These are phyloP conservation scores for Onygenales sp. DNA, from an alignment of 2,329 filamentous ascomycete genomes.

Conservation along the genomic window DNA sequence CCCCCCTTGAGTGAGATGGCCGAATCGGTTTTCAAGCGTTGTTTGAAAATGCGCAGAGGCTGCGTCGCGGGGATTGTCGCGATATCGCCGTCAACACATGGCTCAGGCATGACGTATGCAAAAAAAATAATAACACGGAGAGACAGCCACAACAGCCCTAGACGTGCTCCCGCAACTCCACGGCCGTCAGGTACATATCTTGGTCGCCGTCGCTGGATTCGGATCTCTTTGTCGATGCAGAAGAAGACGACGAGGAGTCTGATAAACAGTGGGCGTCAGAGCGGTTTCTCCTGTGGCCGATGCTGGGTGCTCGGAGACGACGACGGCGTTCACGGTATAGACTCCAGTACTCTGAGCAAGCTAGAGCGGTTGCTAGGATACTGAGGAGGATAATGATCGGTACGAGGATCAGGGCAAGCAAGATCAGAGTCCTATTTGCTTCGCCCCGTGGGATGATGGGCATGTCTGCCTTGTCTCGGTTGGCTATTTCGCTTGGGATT, in stretches of 20 bases:
- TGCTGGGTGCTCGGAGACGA: constrained; percentile 17
- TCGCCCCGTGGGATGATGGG: constrained; percentile 2
- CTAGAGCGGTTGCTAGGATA: constrained; percentile 28
- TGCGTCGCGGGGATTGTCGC: constrained; percentile 23
- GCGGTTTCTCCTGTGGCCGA: constrained; percentile 18
- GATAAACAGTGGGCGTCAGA: constrained; percentile 16
- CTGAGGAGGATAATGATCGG: constrained; percentile 37
- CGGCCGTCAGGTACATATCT: constrained; percentile 17
- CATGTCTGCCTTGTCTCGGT: background rate
- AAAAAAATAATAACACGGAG: constrained; percentile 2
- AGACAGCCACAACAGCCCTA: constrained; percentile 2
- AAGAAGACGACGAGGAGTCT: constrained; percentile 18
- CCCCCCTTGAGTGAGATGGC: constrained; percentile 5
- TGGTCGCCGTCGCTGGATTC: constrained; percentile 19
- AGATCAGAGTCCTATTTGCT: constrained; percentile 18
- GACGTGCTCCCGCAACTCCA: constrained; percentile 12
- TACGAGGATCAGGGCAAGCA: constrained; percentile 38
- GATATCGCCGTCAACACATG: constrained; percentile 1
- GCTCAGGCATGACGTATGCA: background rate
- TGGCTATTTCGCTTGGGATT: background rate
- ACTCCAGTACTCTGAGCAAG: constrained; percentile 28
- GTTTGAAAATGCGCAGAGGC: constrained; percentile 45
- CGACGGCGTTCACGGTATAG: constrained; percentile 12
- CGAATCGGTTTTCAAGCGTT: constrained; percentile 15
- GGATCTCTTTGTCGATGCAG: constrained; percentile 23